These are phyloP conservation scores for Petrea volubilis DNA, from an alignment of 257 asterid species.

Conservation along the genomic window DNA sequence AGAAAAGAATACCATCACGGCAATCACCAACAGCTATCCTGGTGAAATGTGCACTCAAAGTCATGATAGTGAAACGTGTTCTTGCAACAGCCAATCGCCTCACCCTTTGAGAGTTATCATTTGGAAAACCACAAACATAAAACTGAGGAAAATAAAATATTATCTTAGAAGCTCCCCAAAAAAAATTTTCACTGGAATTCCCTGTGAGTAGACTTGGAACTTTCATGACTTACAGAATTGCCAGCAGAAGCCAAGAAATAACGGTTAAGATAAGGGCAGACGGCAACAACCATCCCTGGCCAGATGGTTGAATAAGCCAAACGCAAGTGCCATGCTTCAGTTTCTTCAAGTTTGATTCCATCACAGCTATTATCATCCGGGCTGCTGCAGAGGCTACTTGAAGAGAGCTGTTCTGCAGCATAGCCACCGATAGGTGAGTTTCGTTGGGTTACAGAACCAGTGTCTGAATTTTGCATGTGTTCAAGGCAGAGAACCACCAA, in stretches of 20 bases:
- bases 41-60: constrained; percentile 77
- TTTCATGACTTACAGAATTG: constrained; percentile 68
- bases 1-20: constrained; percentile 94
- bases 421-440: constrained; percentile 57
- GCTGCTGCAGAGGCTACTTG: constrained; percentile 79
- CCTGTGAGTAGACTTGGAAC: constrained; percentile 21
- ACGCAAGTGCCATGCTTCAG: constrained; percentile 79
- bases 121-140: constrained; percentile 80
- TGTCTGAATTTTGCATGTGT: constrained; percentile 64
- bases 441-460: constrained; percentile 63
- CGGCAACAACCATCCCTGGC: constrained; percentile 90
- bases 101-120: constrained; percentile 70
- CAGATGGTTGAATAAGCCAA: constrained; percentile 61
- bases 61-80: constrained; percentile 81
- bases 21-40: constrained; percentile 99
- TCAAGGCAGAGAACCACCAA: constrained; percentile 83
- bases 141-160: constrained; percentile 52
- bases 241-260: constrained; percentile 91
- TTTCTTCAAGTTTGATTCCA: constrained; percentile 78
- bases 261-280: constrained; percentile 83
- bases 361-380: constrained; percentile 82
- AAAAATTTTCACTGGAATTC: constrained; percentile 15
- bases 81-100: constrained; percentile 66
- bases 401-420: constrained; percentile 68
- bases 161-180: constrained; percentile 22